A percentile compares a stretch with the other conserved stretches of the same genome.
phyloP scores from a whole-genome alignment of 2,329 filamentous ascomycete genomes.

The Xylariomycetidae sp. region DNA sequence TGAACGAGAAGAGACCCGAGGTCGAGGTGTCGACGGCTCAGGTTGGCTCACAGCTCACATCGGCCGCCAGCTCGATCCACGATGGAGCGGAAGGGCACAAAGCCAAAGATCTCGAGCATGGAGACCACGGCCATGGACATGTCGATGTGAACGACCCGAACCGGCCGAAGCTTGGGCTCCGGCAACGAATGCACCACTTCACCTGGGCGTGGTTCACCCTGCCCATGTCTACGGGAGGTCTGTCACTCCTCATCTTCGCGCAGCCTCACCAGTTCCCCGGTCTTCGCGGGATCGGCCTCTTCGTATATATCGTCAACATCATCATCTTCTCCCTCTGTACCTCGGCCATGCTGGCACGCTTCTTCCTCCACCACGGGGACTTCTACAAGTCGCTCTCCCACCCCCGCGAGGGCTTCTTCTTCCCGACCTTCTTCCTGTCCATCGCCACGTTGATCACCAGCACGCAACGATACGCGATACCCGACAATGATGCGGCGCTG shows the following conservation, averaged over 20 bases:
- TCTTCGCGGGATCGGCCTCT: conserved; percentile 46
- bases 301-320: conserved; percentile 54
- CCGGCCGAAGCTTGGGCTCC: conserved; percentile 19
- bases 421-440: conserved; percentile 58
- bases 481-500: conserved; percentile 44
- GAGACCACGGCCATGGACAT: conserved; percentile 9
- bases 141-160: conserved; percentile 27
- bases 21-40: background rate
- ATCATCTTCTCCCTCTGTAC: conserved; percentile 47
- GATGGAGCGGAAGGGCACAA: conserved; percentile 14
- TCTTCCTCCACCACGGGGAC: conserved; percentile 42
- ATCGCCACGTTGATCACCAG: conserved; percentile 56
- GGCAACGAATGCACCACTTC: conserved; percentile 31
- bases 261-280: conserved; percentile 51
- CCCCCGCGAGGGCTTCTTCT: conserved; percentile 54
- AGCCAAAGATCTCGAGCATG: conserved; percentile 16
- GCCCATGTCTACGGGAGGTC: conserved; percentile 33
- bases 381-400: conserved; percentile 43
- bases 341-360: conserved; percentile 43
- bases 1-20: background rate
- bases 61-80: background rate
- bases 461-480: conserved; percentile 44
- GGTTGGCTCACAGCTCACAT: background rate
- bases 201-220: conserved; percentile 55
- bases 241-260: conserved; percentile 48